A percentile compares a stretch with the other conserved stretches of the same genome.
These are phyloP conservation scores for Podaxis pistillaris DNA, from an alignment of 768 basidiomycete genomes.

Conservation along the genomic window DNA sequence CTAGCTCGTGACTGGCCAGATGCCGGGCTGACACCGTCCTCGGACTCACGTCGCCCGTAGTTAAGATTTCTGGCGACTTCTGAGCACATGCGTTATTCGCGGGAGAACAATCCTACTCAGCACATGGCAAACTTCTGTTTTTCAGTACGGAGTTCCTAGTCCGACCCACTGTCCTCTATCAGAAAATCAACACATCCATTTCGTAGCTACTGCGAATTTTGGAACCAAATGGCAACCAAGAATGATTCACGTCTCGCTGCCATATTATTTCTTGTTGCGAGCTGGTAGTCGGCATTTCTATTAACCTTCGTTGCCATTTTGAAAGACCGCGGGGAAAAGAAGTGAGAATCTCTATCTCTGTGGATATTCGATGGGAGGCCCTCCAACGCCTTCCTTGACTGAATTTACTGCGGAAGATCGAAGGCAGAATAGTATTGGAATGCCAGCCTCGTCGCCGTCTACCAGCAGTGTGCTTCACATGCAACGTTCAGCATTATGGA, in stretches of 20 bases:
- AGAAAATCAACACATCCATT: too few species aligned
- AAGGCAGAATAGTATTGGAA: background rate
- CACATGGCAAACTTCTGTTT: background rate
- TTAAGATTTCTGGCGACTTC: background rate
- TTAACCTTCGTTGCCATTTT: background rate
- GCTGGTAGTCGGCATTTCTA: background rate
- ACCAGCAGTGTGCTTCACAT: too few species aligned
- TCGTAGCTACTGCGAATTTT: too few species aligned
- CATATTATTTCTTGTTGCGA: background rate
- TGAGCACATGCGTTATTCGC: constrained; percentile 9
- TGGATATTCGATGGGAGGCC: background rate
- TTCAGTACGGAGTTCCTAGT: background rate
- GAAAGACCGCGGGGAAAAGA: constrained; percentile 12
- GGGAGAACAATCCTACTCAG: constrained; percentile 6
- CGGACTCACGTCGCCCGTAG: background rate
- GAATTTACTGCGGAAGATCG: background rate
- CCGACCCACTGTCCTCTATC: too few species aligned
- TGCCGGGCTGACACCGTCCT: background rate
- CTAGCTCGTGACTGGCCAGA: background rate
- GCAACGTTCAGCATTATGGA: too few species aligned
- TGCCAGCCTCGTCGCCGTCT: background rate
- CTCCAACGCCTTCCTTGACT: background rate
- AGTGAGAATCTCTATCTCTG: background rate
- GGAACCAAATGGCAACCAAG: too few species aligned
- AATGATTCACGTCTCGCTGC: too few species aligned